Percentiles rank a stretch among this genome's conserved stretches.
phyloP scores from a whole-genome alignment of 2,329 filamentous ascomycete species.

The Cladosporium sp. region DNA sequence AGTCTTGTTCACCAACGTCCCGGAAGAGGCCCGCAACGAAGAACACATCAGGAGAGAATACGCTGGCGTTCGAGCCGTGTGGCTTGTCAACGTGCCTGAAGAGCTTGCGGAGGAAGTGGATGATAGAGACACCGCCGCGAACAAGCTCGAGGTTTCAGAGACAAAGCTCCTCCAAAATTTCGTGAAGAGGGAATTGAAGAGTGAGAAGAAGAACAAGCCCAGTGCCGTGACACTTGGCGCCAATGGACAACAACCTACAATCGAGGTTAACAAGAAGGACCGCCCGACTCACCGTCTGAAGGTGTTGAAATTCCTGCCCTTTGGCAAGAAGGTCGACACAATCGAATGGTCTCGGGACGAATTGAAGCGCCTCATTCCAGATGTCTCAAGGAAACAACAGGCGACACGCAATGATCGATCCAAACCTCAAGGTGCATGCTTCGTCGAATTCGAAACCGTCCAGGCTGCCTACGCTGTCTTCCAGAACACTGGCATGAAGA shows the following conservation, averaged over 20 bases:
- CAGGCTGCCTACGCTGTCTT: slow-evolving; percentile 77
- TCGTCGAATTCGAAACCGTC: slow-evolving; percentile 83
- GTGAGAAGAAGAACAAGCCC: slow-evolving; percentile 35
- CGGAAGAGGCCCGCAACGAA: slow-evolving; percentile 42
- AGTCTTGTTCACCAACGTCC: slow-evolving; percentile 49
- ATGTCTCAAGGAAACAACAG: slow-evolving; percentile 66
- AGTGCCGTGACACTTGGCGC: background rate
- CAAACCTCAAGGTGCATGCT: slow-evolving; percentile 71
- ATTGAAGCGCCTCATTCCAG: slow-evolving; percentile 70
- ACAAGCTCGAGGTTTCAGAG: slow-evolving; percentile 47
- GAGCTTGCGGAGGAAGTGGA: slow-evolving; percentile 46
- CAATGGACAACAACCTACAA: slow-evolving; percentile 20
- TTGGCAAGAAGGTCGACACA: slow-evolving; percentile 83
- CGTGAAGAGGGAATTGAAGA: slow-evolving; percentile 30
- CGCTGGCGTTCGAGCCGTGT: slow-evolving; percentile 43
- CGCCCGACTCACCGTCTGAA: slow-evolving; percentile 69
- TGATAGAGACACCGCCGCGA: slow-evolving; percentile 44
- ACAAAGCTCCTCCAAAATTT: slow-evolving; percentile 42
- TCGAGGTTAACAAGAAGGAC: slow-evolving; percentile 57
- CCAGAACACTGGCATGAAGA: slow-evolving; percentile 47
- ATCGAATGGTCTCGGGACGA: slow-evolving; percentile 82
- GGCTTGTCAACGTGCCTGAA: slow-evolving; percentile 48
- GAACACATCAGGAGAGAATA: slow-evolving; percentile 41
- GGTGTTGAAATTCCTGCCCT: slow-evolving; percentile 55
- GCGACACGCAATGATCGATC: slow-evolving; percentile 66